phyloP scores from a whole-genome alignment of 352 stramenopile genomes.

The Phytophthora ramorum region DNA sequence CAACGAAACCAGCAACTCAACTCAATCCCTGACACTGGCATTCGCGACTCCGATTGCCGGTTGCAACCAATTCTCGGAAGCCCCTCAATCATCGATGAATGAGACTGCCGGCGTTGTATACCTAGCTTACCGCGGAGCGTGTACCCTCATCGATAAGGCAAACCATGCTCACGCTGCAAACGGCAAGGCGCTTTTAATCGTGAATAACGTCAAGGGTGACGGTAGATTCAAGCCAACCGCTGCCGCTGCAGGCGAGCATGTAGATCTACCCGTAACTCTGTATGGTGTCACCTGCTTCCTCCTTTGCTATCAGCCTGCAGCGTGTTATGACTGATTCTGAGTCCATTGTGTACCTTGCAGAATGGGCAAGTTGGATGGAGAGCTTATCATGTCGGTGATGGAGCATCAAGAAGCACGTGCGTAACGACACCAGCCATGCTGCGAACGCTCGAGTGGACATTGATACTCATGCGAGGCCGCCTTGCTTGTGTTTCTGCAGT shows the following conservation, averaged over 20 bases:
- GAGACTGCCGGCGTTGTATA: slow-evolving; percentile 30
- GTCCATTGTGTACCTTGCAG: slow-evolving; percentile 33
- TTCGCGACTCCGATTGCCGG: slow-evolving; percentile 50
- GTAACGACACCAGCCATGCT: background rate
- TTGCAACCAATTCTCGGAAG: slow-evolving; percentile 37
- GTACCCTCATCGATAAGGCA: slow-evolving; percentile 78
- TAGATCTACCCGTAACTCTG: slow-evolving; percentile 66
- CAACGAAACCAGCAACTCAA: slow-evolving; percentile 17
- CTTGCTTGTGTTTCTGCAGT: background rate
- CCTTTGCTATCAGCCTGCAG: background rate
- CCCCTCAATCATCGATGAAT: slow-evolving; percentile 2
- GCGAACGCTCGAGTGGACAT: background rate
- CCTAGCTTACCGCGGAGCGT: slow-evolving; percentile 61
- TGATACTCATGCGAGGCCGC: background rate
- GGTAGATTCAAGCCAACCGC: slow-evolving; percentile 56
- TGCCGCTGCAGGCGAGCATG: slow-evolving; percentile 33
- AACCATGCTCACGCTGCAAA: slow-evolving; percentile 38
- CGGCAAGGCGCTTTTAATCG: slow-evolving; percentile 52
- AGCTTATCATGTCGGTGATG: slow-evolving; percentile 67
- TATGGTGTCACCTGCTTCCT: slow-evolving; percentile 22
- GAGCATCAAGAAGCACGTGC: slow-evolving; percentile 54
- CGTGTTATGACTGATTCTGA: background rate
- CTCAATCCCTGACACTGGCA: slow-evolving; percentile 31
- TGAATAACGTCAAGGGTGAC: slow-evolving; percentile 72
- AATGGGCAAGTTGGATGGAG: slow-evolving; percentile 69